Evolutionary conservation across 73 alveolate genomes (phyloP), one percentile per base, ranked within the genome.

Genomic region (Paramecium octaurelia): DNA sequence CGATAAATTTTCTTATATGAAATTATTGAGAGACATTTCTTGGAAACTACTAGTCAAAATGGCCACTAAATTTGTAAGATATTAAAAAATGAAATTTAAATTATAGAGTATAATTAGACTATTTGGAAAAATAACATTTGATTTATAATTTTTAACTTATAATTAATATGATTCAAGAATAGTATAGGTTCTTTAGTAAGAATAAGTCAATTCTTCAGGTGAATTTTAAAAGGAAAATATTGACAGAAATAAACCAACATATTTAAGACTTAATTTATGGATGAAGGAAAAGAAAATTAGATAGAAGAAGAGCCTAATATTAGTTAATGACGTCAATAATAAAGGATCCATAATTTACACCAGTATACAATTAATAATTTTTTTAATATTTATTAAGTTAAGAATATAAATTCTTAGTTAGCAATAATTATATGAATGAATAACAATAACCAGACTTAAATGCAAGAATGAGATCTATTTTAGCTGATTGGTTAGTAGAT

Each of bases 401-500:
- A 80, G 91, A 80, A 80, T 34, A 40, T n/a, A 80, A 80, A 46
- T 80, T 44, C 16, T 2, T 80, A 6, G 73, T 80, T 73, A 23
- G 58, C 36, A 11, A 40, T 9, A 44, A 48, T 80, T 80, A 80
- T 46, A 48, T 80, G 91, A 42, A 29, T 80, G 46, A 40, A 23
- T 31, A 86, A 73, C 71, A 88, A 23, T 94, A 93, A 92, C 85
- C 93, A 69, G 97, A 95, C 68, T 92, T 95, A 46, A 93, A 93
- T 84, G 96, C 94, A 18, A 93, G 93, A 88, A 95, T 95, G 98
- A 91, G 98, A 86, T 92, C 96, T 69, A 95, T 95, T 5, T 85
- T 95, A 31, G 85, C 93, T 4, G 98, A 95, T 89, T 95, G 98
- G 98, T 35, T 95, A 80, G 92, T 95, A 8, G 98, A 95, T 92